Conservation (phyloP, 495 filamentous ascomycete species). For the Podospora pseudoanserina region DNA sequence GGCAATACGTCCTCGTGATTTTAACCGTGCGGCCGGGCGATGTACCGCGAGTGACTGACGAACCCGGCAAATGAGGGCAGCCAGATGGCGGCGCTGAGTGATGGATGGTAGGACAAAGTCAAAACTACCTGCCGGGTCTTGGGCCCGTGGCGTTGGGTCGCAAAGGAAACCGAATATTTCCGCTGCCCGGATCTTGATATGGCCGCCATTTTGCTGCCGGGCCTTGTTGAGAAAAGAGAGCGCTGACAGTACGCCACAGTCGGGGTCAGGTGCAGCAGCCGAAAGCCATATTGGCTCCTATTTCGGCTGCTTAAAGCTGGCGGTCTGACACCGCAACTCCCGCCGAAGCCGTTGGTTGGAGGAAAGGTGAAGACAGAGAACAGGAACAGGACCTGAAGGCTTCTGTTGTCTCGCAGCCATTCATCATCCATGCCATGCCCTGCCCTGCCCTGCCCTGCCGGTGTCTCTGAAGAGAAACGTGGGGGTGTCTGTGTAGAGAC, state of each 20-base stretch:
- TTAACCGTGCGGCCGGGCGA: constrained; percentile 6
- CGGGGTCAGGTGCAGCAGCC: constrained; percentile 7
- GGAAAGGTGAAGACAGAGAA: constrained; percentile 1
- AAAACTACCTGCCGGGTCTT: constrained; percentile 4
- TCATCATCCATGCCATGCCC: not conserved
- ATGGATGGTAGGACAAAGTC: constrained; percentile 6
- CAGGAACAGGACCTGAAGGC: not conserved
- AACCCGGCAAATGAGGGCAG: constrained; percentile 3
- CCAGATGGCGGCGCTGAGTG: constrained; percentile 1
- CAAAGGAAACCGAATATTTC: constrained; percentile 9
- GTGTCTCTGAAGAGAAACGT: not conserved
- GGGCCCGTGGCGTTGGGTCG: constrained; percentile 4
- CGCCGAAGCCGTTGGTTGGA: not conserved
- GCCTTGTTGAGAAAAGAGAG: not conserved
- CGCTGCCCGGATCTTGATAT: not conserved
- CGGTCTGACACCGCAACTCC: constrained; percentile 13
- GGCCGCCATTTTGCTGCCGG: not conserved
- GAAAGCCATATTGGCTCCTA: not conserved
- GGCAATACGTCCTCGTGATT: not conserved
- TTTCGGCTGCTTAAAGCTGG: not conserved
- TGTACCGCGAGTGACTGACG: not conserved
- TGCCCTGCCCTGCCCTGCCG: no score
- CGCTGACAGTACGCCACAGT: constrained; percentile 9
- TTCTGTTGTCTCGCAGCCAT: not conserved
- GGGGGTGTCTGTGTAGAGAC: not conserved